Evolutionary conservation across 2,329 filamentous ascomycete species (phyloP).

Genomic region (Emydomyces testavorans): DNA sequence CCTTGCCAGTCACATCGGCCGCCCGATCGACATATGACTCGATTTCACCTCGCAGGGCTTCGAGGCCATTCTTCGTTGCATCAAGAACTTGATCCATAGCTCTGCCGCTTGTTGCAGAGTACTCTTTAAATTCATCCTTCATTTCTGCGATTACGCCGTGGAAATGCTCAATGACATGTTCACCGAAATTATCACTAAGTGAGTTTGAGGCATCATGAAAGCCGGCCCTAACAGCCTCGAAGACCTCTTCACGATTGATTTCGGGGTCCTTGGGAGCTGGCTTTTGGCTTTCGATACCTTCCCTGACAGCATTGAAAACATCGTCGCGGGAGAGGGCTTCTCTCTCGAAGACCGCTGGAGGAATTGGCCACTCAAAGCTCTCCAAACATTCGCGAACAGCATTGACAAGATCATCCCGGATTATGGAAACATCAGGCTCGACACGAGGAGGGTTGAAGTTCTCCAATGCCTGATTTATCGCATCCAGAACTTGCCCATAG

Average conservation of each 20-base stretch:
- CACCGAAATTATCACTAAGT: conserved; percentile 40
- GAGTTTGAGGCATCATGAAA: conserved; percentile 44
- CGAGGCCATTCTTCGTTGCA: conserved; percentile 75
- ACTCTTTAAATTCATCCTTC: conserved; percentile 60
- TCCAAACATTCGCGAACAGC: conserved; percentile 79
- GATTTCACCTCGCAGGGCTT: conserved; percentile 67
- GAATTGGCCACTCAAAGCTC: conserved; percentile 64
- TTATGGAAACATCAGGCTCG: conserved; percentile 56
- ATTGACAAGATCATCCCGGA: conserved; percentile 70
- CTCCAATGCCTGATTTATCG: conserved; percentile 74
- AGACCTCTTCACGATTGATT: conserved; percentile 43
- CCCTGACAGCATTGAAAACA: conserved; percentile 20
- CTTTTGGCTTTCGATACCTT: conserved; percentile 28
- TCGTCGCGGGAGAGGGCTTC: conserved; percentile 17
- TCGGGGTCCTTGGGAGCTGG: conserved; percentile 48
- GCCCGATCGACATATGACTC: conserved; percentile 68
- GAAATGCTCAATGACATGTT: conserved; percentile 48
- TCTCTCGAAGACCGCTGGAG: conserved; percentile 30
- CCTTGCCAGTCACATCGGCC: conserved; percentile 56
- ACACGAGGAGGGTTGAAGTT: conserved; percentile 65
- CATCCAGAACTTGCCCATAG: conserved; percentile 72
- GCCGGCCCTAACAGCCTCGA: conserved; percentile 47
- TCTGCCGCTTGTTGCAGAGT: conserved; percentile 62
- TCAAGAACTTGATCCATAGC: conserved; percentile 84
- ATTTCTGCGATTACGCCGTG: conserved; percentile 50